A percentile compares a stretch with the other conserved stretches of the same genome.
phyloP scores from a whole-genome alignment of 2,329 filamentous ascomycete species.

The Cercospora sojina region DNA sequence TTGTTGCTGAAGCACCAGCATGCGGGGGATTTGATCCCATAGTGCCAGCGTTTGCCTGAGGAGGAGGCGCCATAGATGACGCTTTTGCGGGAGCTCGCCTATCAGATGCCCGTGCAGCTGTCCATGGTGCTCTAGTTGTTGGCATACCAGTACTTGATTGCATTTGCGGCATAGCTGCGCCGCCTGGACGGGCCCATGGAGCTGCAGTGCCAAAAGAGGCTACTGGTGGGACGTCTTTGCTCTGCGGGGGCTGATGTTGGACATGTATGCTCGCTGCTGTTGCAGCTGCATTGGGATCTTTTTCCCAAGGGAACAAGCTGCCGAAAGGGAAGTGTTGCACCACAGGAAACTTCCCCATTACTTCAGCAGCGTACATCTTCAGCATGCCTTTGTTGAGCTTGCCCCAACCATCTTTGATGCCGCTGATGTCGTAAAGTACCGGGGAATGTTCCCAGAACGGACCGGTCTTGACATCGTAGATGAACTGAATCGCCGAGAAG shows the following conservation, averaged over 20 bases:
- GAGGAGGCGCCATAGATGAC: background rate
- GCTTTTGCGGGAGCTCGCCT: background rate
- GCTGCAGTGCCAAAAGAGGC: conserved; percentile 28
- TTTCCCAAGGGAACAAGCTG: conserved; percentile 50
- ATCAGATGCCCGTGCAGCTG: conserved; percentile 4
- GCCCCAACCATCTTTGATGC: conserved; percentile 84
- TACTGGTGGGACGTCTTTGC: conserved; percentile 27
- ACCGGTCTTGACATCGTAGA: conserved; percentile 92
- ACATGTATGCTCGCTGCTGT: conserved; percentile 29
- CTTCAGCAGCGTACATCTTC: conserved; percentile 98
- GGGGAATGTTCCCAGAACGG: conserved; percentile 95
- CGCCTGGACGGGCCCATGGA: conserved; percentile 31
- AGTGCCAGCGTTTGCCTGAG: background rate
- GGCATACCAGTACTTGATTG: conserved; percentile 33
- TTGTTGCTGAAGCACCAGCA: background rate
- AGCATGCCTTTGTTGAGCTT: conserved; percentile 98
- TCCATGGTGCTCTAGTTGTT: conserved; percentile 34
- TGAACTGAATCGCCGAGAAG: conserved; percentile 93
- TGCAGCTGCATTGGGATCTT: conserved; percentile 44
- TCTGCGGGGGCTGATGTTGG: conserved; percentile 34
- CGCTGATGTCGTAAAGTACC: conserved; percentile 90
- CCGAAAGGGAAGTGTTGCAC: conserved; percentile 79
- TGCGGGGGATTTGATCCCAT: background rate
- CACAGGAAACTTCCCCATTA: conserved; percentile 93
- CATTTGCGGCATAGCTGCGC: conserved; percentile 26